Conservation (phyloP, 2,329 filamentous ascomycete genomes). For the Cercospora sojina region DNA sequence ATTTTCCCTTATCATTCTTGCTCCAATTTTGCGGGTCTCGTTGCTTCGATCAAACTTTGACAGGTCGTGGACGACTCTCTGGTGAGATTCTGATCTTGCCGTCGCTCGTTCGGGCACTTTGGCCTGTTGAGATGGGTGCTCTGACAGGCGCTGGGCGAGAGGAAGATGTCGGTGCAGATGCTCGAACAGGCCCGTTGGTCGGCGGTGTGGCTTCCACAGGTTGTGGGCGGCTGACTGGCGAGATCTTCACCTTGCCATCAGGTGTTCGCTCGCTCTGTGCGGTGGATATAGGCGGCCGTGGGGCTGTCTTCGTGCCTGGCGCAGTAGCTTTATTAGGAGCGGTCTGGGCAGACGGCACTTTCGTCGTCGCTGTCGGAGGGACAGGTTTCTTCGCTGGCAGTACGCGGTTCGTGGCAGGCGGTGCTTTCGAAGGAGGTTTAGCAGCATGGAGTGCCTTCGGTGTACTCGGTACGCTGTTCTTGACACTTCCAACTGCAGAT, state of each 20-base stretch:
- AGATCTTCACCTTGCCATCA: conserved; percentile 25
- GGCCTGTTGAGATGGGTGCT: conserved; percentile 14
- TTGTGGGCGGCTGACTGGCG: conserved; percentile 13
- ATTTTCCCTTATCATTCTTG: neutral
- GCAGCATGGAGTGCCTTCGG: conserved; percentile 19
- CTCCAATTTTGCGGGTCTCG: neutral
- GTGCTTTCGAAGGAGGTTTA: conserved; percentile 16
- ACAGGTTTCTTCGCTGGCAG: conserved; percentile 15
- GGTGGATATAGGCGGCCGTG: conserved; percentile 16
- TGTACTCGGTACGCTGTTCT: neutral
- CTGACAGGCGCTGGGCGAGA: conserved; percentile 16
- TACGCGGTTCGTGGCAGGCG: conserved; percentile 4
- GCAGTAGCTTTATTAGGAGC: neutral
- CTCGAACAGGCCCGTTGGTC: conserved; percentile 3
- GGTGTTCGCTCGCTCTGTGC: conserved; percentile 19
- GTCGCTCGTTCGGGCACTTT: conserved; percentile 14
- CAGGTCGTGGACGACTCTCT: conserved; percentile 25
- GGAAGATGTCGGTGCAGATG: conserved; percentile 11
- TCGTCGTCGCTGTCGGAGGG: neutral
- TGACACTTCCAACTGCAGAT: neutral
- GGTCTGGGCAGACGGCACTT: neutral
- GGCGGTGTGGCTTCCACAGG: conserved; percentile 14
- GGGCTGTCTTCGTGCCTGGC: neutral
- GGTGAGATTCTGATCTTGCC: conserved; percentile 28
- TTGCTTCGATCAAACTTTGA: conserved; percentile 13